These are phyloP conservation scores for Erythrophleum fordii DNA, from an alignment of 306 rosid species.

Conservation along the genomic window DNA sequence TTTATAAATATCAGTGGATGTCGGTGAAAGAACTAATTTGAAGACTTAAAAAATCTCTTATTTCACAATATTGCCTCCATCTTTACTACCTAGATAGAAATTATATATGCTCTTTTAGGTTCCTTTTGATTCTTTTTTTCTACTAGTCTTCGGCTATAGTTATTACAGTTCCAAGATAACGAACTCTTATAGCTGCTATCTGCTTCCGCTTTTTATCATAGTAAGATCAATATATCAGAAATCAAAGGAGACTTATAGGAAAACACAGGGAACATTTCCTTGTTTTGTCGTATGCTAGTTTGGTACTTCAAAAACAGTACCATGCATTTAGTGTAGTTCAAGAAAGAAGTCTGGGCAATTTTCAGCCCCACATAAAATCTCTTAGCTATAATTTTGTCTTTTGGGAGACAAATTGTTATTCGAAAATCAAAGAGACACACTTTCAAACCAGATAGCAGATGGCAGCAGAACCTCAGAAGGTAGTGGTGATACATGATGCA, in stretches of 20 bases:
- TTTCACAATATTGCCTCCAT: conserved; percentile 8
- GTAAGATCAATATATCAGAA: conserved; percentile 7
- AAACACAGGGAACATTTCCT: too few species aligned
- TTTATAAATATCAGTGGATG: conserved; percentile 20
- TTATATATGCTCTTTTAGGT: not conserved
- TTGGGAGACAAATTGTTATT: not conserved
- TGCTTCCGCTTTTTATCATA: conserved; percentile 17
- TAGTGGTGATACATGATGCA: conserved; percentile 77
- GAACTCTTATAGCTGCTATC: conserved; percentile 5
- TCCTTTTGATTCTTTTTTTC: not conserved
- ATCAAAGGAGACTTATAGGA: not conserved
- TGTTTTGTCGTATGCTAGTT: too few species aligned
- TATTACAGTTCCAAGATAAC: not conserved
- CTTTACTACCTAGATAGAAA: conserved; percentile 18
- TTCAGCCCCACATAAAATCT: conserved; percentile 22
- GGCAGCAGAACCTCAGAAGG: conserved; percentile 46
- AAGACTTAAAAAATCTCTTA: conserved; percentile 11
- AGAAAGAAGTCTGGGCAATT: conserved; percentile 8
- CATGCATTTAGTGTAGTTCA: conserved; percentile 1
- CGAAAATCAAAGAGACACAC: not conserved
- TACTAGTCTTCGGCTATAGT: too few species aligned
- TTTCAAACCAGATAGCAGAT: conserved; percentile 7
- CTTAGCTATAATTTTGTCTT: not conserved
- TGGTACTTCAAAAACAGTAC: not conserved
- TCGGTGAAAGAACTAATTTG: conserved; percentile 5